These are phyloP conservation scores for Lachnum nothofagi DNA, from an alignment of 2,329 filamentous ascomycete genomes.

Conservation along the genomic window DNA sequence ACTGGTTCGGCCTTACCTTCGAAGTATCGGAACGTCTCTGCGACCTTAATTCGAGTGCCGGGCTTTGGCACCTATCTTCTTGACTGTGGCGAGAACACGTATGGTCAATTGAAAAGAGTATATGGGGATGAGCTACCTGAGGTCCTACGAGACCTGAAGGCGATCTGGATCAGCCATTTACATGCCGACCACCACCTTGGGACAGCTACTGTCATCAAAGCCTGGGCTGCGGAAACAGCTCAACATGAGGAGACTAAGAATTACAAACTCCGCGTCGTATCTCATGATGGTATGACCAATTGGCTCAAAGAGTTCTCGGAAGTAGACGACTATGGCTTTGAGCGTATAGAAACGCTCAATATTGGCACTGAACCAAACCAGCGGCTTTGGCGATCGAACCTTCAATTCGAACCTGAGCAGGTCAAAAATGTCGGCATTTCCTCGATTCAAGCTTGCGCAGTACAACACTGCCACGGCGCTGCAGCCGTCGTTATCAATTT, in stretches of 20 bases:
- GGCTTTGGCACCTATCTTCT: constrained; percentile 83
- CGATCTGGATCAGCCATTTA: constrained; percentile 89
- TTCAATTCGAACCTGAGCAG: constrained; percentile 36
- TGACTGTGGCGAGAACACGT: constrained; percentile 86
- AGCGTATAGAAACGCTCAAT: constrained; percentile 34
- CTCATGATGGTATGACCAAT: constrained; percentile 63
- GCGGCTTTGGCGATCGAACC: constrained; percentile 17
- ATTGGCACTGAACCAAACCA: constrained; percentile 6
- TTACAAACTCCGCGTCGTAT: constrained; percentile 58
- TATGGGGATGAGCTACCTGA: constrained; percentile 62
- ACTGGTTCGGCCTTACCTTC: constrained; percentile 88
- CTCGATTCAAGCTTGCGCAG: constrained; percentile 60
- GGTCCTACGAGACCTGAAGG: constrained; percentile 72
- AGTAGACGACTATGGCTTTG: constrained; percentile 71
- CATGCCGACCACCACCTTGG: constrained; percentile 97
- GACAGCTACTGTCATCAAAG: constrained; percentile 71
- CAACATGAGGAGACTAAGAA: constrained; percentile 37
- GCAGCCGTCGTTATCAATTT: constrained; percentile 75
- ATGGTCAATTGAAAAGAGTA: constrained; percentile 77
- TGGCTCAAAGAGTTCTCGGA: constrained; percentile 76
- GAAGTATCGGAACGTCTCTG: constrained; percentile 92
- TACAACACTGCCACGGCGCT: constrained; percentile 75
- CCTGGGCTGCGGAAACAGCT: constrained; percentile 60
- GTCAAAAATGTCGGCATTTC: constrained; percentile 55
- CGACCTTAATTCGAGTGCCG: constrained; percentile 78